Evolutionary conservation across 495 filamentous ascomycete genomes (phyloP), one percentile per base, ranked within the genome.

Genomic region (Aspergillus asperescens): DNA sequence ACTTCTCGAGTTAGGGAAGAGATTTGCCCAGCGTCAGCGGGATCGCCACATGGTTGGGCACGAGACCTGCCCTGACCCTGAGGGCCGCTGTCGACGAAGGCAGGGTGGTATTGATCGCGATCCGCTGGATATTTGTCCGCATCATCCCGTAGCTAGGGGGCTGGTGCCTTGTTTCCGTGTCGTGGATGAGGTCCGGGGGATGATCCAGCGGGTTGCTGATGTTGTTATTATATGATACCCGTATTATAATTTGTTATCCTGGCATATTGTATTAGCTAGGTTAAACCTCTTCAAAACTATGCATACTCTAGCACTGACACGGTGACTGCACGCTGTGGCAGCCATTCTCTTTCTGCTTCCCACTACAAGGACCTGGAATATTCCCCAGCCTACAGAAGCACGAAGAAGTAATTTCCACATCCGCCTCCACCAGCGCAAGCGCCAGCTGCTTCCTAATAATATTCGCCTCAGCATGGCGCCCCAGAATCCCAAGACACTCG

Each of bases 311-410:
- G 15, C 15, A 19, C 7, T 40, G 38, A 22, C 7, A 20, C 5
- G 1, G 7, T 40, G 38, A 19, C 38, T 40, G 16, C 15, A 40
- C 38, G 38, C 38, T 40, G 5, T 38, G 35, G 35, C 38, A 40
- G 7, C 38, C 38, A 22, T 40, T 40, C 38, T 19, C 15, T 10
- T 40, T 40, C 38, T 9, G 18, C 38, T 40, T 40, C 38, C 15
- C 38, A 40, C 15, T 40, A 22, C 38, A 40, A 40, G 29, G 29
- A 7, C n/a, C n/a, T n/a, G n/a, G n/a, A n/a, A n/a, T n/a, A n/a
- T n/a, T n/a, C n/a, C n/a, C 38, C 38, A 44, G 15, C 12, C 81
- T 71, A 58, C 81, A 86, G 54, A 77, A 84, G 57, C 83, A 86
- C 1, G 79, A 82, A 10, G 78, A 67, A 41, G 55, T 68, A 13